These are phyloP conservation scores for Orbilia oligospora DNA, from an alignment of 2,329 filamentous ascomycete species.

Conservation along the genomic window DNA sequence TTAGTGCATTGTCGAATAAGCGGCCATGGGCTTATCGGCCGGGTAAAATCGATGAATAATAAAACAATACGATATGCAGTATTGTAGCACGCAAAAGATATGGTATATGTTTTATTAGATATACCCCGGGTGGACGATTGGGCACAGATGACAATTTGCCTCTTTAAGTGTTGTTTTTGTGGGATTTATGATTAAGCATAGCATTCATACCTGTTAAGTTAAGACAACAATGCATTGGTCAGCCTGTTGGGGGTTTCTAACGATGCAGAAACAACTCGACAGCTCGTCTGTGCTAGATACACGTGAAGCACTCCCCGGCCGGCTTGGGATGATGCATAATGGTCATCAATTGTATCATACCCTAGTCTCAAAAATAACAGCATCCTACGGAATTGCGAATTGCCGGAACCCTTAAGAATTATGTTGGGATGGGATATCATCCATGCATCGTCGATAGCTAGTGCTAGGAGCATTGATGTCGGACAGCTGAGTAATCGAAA, in stretches of 20 bases:
- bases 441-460: background rate
- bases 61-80: background rate
- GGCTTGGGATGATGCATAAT: background rate
- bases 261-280: too few species aligned
- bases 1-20: too few species aligned
- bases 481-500: background rate
- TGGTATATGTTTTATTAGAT: background rate
- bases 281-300: too few species aligned
- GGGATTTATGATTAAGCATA: background rate
- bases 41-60: background rate
- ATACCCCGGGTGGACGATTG: too few species aligned
- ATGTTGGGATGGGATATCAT: background rate
- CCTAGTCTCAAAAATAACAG: background rate
- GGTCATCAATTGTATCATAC: background rate
- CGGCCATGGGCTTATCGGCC: background rate
- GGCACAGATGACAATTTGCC: background rate
- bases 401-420: background rate
- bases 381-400: slow-evolving; percentile 7
- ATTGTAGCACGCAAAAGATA: background rate
- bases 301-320: background rate
- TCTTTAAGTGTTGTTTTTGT: slow-evolving; percentile 19
- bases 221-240: too few species aligned
- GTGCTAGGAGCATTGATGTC: too few species aligned
- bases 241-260: too few species aligned
- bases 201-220: too few species aligned